A percentile compares a stretch with the other conserved stretches of the same genome.
Evolutionary conservation across 371 early-diverging fungal genomes (phyloP).

Genomic region (Dentiscutata heterogama): DNA sequence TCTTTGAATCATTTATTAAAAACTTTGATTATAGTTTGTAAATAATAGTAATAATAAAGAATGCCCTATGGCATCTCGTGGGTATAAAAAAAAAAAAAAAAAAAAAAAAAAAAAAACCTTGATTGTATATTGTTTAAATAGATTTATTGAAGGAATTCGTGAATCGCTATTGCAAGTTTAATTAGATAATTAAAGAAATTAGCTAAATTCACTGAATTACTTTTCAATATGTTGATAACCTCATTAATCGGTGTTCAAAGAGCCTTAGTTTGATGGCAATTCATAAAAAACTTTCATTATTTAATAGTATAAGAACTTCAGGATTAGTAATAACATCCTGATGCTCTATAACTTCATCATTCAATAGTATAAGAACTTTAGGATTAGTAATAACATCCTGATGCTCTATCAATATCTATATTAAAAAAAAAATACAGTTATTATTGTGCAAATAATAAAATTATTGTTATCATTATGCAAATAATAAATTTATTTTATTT

Average conservation of each 20-base stretch:
- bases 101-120: no score
- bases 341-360: not conserved
- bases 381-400: not conserved
- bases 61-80: no score
- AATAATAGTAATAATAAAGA: no score
- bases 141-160: not conserved
- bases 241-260: not conserved
- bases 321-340: not conserved
- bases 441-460: not conserved
- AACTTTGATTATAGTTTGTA: no score
- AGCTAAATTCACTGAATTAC: not conserved
- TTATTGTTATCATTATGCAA: no score
- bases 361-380: not conserved
- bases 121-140: not conserved
- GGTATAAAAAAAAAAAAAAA: no score
- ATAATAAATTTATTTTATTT: not conserved
- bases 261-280: no score
- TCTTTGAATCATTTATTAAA: not conserved
- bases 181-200: not conserved
- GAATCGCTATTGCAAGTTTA: not conserved
- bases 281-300: no score
- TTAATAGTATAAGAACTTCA: not conserved
- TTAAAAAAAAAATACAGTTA: not conserved
- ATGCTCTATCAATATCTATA: not conserved
- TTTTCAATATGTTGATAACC: not conserved